Evolutionary conservation across 345 rosid genomes (phyloP), one percentile per base, ranked within the genome.

Genomic region (Eutrema japonicum): DNA sequence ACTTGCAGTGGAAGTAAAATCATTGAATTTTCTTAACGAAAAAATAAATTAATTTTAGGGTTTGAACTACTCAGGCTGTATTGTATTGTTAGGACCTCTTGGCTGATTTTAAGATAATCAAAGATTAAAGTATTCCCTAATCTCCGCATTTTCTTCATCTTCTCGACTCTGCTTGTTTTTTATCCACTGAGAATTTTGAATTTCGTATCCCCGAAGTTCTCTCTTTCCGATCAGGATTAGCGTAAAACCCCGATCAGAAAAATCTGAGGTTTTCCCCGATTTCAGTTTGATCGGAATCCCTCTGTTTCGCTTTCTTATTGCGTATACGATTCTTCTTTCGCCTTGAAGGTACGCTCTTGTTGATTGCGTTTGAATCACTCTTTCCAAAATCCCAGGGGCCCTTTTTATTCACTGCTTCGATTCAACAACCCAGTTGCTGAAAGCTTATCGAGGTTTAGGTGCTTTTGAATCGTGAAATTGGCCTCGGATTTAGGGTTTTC

Each of bases 91-190:
- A 18, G 22, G 22, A 18, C 22, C 22, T 18, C 22, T 18, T 18
- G 22, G 22, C 22, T 18, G 22, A 18, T 18, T 18, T 18, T 18
- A 18, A 18, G 22, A 18, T 18, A 18, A 18, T 18, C 22, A 18
- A 18, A 18, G 22, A 18, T 3, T 32, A 3, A 32, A 57, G 16
- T 11, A 12, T 64, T 26, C 46, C 38, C 33, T 64, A 64, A 56
- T 54, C 53, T 70, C 52, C 12, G 57, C 65, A 2, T 37, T 53
- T 29, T 68, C 65, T 52, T 43, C 54, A 5, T 67, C 63, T 56
- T 63, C 50, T 35, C 33, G 80, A 33, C 75, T 67, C 51, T 77
- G 71, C 47, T 68, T 61, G 68, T 64, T 64, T 57, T 55, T n/a
- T n/a, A 41, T 26, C 51, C 18, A 70, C 76, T 71, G 64, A 62